phyloP scores from a whole-genome alignment of 2,329 filamentous ascomycete genomes.

The Hypomyces rosellus region DNA sequence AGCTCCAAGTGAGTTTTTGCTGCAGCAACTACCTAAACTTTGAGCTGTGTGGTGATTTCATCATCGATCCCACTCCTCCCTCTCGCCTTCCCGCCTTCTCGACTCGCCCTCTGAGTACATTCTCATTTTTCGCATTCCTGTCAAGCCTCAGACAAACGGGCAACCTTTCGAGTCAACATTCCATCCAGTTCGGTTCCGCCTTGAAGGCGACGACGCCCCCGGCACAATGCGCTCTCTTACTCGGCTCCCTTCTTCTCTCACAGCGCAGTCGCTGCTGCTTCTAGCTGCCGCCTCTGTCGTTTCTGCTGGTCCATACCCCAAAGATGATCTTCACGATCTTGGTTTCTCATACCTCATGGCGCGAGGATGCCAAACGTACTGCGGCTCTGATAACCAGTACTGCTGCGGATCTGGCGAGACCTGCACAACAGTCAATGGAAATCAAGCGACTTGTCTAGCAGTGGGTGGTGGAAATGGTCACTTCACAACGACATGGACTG shows the following conservation, averaged over 20 bases:
- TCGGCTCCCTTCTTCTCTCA: slow-evolving; percentile 5
- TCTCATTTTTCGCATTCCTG: neutral
- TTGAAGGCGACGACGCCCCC: slow-evolving; percentile 1
- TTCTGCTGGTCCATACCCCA: slow-evolving; percentile 43
- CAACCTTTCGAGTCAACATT: neutral
- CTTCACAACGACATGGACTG: slow-evolving; percentile 55
- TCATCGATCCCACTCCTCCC: no score
- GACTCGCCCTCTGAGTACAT: neutral
- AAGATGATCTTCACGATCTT: slow-evolving; percentile 40
- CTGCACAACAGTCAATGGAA: slow-evolving; percentile 44
- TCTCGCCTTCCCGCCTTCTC: neutral
- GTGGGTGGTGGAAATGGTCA: slow-evolving; percentile 24
- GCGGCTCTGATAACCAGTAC: slow-evolving; percentile 48
- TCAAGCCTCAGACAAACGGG: neutral
- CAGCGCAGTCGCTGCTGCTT: slow-evolving; percentile 26
- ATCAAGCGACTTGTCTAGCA: slow-evolving; percentile 44
- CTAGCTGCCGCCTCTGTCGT: slow-evolving; percentile 28
- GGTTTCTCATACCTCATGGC: slow-evolving; percentile 46
- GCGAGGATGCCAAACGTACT: slow-evolving; percentile 45
- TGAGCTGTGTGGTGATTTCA: slow-evolving; percentile 1
- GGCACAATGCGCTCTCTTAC: slow-evolving; percentile 9
- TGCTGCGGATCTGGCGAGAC: slow-evolving; percentile 45
- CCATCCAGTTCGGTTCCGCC: neutral
- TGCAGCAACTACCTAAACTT: no score
- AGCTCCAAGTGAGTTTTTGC: neutral